These are phyloP conservation scores for Favolaschia claudopus DNA, from an alignment of 768 basidiomycete species.

Conservation along the genomic window DNA sequence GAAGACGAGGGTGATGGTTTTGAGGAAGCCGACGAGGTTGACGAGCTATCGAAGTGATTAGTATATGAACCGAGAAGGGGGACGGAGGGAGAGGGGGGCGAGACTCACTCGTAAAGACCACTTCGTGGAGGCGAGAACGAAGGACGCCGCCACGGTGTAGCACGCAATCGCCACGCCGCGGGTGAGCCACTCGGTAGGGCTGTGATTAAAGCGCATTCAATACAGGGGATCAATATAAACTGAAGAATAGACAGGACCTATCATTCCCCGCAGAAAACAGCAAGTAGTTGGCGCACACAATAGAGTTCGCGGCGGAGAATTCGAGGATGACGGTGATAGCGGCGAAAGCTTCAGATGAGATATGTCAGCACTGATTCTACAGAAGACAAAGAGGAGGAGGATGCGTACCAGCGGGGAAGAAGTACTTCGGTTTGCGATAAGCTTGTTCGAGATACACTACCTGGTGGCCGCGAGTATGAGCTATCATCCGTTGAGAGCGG, in stretches of 20 bases:
- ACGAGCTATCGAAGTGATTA: constrained; percentile 9
- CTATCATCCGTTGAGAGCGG: not conserved
- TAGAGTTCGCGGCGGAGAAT: constrained; percentile 45
- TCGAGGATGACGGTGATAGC: constrained; percentile 47
- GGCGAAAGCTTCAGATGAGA: constrained; percentile 45
- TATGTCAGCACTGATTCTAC: not conserved
- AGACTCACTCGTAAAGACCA: constrained; percentile 46
- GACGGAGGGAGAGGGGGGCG: constrained; percentile 40
- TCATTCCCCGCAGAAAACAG: constrained; percentile 41
- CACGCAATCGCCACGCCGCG: constrained; percentile 39
- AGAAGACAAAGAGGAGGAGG: not conserved
- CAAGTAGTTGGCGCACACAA: constrained; percentile 47
- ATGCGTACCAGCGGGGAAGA: constrained; percentile 43
- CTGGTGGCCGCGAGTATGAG: too few relatives aligned
- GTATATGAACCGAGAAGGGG: not conserved
- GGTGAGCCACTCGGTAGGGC: constrained; percentile 2
- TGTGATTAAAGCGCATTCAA: constrained; percentile 37
- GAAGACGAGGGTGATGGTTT: constrained; percentile 54
- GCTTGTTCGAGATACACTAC: constrained; percentile 38
- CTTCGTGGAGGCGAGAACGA: constrained; percentile 30
- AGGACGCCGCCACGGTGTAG: constrained; percentile 12
- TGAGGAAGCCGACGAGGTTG: constrained; percentile 50
- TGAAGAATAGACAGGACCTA: not conserved
- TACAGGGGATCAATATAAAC: constrained; percentile 33
- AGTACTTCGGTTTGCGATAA: constrained; percentile 49